Evolutionary conservation across 441 rosid species (phyloP).

Genomic region (Codiaeum variegatum): DNA sequence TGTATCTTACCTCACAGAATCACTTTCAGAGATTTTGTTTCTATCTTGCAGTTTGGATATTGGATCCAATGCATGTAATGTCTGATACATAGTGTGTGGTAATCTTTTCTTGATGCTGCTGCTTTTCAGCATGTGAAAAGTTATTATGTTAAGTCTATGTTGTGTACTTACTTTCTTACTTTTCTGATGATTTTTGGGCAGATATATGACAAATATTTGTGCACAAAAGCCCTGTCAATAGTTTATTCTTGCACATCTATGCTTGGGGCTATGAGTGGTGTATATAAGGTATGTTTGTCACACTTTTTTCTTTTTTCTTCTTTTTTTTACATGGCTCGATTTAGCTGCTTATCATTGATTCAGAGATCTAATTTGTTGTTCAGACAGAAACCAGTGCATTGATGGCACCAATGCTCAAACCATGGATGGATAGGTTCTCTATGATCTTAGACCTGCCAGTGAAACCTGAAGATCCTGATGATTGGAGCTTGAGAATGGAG

Average conservation of each 20-base stretch:
- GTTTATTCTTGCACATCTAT: slow-evolving; percentile 75
- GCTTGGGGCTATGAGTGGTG: slow-evolving; percentile 85
- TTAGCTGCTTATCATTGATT: slow-evolving; percentile 31
- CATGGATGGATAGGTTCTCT: slow-evolving; percentile 75
- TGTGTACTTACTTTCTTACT: slow-evolving; percentile 17
- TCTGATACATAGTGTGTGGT: not conserved
- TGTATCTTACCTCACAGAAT: not conserved
- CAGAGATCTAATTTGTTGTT: slow-evolving; percentile 35
- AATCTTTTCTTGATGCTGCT: slow-evolving; percentile 2
- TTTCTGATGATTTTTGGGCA: slow-evolving; percentile 34
- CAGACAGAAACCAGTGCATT: slow-evolving; percentile 69
- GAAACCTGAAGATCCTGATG: slow-evolving; percentile 86
- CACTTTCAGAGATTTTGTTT: not conserved
- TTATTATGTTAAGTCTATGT: slow-evolving; percentile 14
- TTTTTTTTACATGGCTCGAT: slow-evolving; percentile 21
- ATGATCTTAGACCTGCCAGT: slow-evolving; percentile 67
- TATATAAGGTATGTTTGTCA: slow-evolving; percentile 56
- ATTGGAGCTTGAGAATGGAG: slow-evolving; percentile 94
- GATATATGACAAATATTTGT: slow-evolving; percentile 67
- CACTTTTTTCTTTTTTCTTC: no score
- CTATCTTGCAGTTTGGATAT: not conserved
- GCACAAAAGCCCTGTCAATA: slow-evolving; percentile 80
- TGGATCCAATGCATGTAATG: not conserved
- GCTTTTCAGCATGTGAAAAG: slow-evolving; percentile 14
- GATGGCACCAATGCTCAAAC: slow-evolving; percentile 58